phyloP scores from a whole-genome alignment of 202 grass and related monocot species.

The Zoysia matrella region DNA sequence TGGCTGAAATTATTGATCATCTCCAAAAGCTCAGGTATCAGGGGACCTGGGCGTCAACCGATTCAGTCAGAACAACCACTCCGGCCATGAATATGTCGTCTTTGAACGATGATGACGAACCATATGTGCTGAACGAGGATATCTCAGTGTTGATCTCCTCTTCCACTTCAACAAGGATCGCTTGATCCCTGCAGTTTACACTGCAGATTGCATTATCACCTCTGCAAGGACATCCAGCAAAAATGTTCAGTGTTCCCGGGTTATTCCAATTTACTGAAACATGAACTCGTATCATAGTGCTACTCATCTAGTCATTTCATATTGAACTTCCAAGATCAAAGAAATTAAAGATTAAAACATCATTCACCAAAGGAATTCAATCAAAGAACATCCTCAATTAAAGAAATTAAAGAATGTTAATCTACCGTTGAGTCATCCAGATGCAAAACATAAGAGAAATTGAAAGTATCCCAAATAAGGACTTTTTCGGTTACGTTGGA shows the following conservation, averaged over 20 bases:
- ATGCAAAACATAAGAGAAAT: too few species aligned
- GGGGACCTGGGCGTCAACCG: conserved; percentile 37
- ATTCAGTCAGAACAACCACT: conserved; percentile 51
- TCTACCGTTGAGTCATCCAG: too few species aligned
- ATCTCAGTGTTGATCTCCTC: conserved; percentile 37
- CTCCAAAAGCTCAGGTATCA: not conserved
- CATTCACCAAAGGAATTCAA: not conserved
- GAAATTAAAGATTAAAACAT: too few species aligned
- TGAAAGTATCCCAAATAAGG: too few species aligned
- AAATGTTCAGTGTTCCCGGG: conserved; percentile 19
- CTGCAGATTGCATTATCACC: conserved; percentile 71
- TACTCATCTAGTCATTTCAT: not conserved
- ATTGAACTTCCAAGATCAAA: not conserved
- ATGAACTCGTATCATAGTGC: not conserved
- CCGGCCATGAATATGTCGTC: conserved; percentile 71
- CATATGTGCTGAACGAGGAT: conserved; percentile 37
- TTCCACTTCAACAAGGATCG: conserved; percentile 61
- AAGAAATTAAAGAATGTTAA: too few species aligned
- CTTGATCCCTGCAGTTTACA: conserved; percentile 59
- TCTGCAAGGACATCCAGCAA: conserved; percentile 56
- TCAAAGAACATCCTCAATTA: not conserved
- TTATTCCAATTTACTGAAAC: not conserved
- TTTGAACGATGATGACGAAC: conserved; percentile 38
- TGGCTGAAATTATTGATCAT: conserved; percentile 36
- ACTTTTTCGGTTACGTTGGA: too few species aligned